Conservation (phyloP, 2,329 filamentous ascomycete species). For the Incumbomyces lentus region DNA sequence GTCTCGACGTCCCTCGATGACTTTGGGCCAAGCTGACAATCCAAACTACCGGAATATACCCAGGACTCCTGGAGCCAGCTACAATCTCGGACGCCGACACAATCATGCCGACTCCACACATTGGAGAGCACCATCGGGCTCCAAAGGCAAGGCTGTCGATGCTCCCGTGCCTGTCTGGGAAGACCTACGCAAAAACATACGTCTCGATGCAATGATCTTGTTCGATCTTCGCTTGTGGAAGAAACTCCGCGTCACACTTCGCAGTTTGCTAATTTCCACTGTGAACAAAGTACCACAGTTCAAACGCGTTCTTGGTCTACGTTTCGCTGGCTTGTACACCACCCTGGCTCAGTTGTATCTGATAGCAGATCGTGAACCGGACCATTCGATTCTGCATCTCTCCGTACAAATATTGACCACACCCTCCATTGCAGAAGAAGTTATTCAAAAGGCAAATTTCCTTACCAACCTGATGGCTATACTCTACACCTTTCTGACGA, state of each 20-base stretch:
- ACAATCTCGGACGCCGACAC: constrained; percentile 10
- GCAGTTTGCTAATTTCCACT: constrained; percentile 90
- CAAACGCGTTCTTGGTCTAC: constrained; percentile 81
- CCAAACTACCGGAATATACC: constrained; percentile 59
- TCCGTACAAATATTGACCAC: constrained; percentile 95
- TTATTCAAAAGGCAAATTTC: constrained; percentile 91
- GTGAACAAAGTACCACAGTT: constrained; percentile 93
- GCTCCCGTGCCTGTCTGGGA: constrained; percentile 77
- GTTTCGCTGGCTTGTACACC: constrained; percentile 93
- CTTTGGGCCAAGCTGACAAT: constrained; percentile 16
- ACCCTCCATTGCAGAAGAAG: constrained; percentile 89
- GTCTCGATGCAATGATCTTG: constrained; percentile 86
- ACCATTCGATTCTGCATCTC: constrained; percentile 96
- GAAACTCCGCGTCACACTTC: constrained; percentile 77
- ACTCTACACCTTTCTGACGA: constrained; percentile 92
- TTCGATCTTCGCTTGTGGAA: constrained; percentile 97
- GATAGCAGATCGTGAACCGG: constrained; percentile 89
- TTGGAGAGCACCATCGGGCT: constrained; percentile 9
- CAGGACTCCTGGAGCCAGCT: constrained; percentile 56
- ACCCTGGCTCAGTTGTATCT: constrained; percentile 87
- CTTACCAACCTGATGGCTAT: constrained; percentile 92
- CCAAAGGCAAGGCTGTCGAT: constrained; percentile 37
- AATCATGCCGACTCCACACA: constrained; percentile 15
- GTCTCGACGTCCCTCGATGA: constrained; percentile 2
- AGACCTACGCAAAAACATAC: constrained; percentile 77